Evolutionary conservation across 352 stramenopile genomes (phyloP).

Genomic region (Pythium myriotylum): DNA sequence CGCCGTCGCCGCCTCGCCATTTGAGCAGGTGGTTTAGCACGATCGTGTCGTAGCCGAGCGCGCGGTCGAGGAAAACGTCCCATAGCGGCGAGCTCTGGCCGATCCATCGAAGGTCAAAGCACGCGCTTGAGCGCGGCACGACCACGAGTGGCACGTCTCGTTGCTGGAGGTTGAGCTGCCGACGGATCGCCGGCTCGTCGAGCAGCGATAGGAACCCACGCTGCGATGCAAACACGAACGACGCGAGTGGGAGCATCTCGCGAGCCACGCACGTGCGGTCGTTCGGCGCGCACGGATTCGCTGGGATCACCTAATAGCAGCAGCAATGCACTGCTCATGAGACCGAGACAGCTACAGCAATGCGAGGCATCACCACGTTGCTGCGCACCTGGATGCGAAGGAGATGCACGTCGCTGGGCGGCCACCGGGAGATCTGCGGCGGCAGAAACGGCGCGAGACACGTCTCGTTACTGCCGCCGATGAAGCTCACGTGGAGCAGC

Average conservation of each 20-base stretch:
- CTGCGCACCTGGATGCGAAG: slow-evolving; percentile 12
- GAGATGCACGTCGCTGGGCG: slow-evolving; percentile 12
- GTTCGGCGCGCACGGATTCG: neutral
- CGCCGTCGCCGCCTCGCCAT: slow-evolving; percentile 54
- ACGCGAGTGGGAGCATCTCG: slow-evolving; percentile 10
- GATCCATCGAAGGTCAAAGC: slow-evolving; percentile 55
- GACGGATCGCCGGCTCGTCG: slow-evolving; percentile 29
- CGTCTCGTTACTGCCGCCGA: slow-evolving; percentile 15
- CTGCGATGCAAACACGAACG: slow-evolving; percentile 72
- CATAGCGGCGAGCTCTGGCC: slow-evolving; percentile 39
- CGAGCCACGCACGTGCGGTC: neutral
- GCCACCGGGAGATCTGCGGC: slow-evolving; percentile 3
- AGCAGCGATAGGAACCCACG: slow-evolving; percentile 71
- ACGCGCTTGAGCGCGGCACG: slow-evolving; percentile 42
- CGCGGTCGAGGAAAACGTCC: slow-evolving; percentile 42
- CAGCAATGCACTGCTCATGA: too few species aligned
- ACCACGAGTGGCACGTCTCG: slow-evolving; percentile 32
- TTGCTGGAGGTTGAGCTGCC: slow-evolving; percentile 9
- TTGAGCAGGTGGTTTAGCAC: slow-evolving; percentile 91
- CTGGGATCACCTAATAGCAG: slow-evolving; percentile 2
- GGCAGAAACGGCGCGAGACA: slow-evolving; percentile 44
- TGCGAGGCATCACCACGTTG: neutral
- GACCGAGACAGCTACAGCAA: neutral
- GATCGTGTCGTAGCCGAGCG: slow-evolving; percentile 91
- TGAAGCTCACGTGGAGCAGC: slow-evolving; percentile 63